Conservation (phyloP, 179 eudicot species). For the Drosera spatulata region DNA sequence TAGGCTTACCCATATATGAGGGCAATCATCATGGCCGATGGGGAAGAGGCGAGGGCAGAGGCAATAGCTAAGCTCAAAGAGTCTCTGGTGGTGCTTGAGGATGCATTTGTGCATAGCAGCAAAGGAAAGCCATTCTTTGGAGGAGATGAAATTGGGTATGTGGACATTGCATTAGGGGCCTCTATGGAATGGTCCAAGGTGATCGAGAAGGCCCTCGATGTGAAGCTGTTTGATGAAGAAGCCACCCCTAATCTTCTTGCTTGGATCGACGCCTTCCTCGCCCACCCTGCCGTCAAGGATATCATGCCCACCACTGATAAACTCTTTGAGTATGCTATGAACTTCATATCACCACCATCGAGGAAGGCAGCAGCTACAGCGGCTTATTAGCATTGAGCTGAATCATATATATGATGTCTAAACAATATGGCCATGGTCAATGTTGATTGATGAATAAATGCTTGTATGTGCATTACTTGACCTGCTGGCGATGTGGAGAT, state of each 20-base stretch:
- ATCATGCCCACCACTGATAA: constrained; percentile 9
- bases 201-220: not conserved
- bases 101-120: constrained; percentile 28
- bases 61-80: constrained; percentile 14
- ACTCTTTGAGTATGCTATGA: constrained; percentile 4
- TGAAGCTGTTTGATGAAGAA: constrained; percentile 5
- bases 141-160: constrained; percentile 20
- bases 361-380: no score
- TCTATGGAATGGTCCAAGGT: constrained; percentile 14
- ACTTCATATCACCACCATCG: no score
- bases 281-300: constrained; percentile 11
- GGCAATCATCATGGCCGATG: not conserved
- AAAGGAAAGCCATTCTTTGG: constrained; percentile 31
- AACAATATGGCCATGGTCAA: no score
- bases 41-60: constrained; percentile 13
- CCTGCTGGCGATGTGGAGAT: no score
- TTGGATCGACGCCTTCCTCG: constrained; percentile 13
- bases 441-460: no score
- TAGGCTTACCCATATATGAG: not conserved
- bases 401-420: no score
- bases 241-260: constrained; percentile 10
- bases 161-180: constrained; percentile 21
- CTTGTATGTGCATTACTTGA: no score
- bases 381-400: no score
- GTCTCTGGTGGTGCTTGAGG: constrained; percentile 23